A percentile compares a stretch with the other conserved stretches of the same genome.
phyloP scores from a whole-genome alignment of 345 rosid species.

The Brassica rapa region DNA sequence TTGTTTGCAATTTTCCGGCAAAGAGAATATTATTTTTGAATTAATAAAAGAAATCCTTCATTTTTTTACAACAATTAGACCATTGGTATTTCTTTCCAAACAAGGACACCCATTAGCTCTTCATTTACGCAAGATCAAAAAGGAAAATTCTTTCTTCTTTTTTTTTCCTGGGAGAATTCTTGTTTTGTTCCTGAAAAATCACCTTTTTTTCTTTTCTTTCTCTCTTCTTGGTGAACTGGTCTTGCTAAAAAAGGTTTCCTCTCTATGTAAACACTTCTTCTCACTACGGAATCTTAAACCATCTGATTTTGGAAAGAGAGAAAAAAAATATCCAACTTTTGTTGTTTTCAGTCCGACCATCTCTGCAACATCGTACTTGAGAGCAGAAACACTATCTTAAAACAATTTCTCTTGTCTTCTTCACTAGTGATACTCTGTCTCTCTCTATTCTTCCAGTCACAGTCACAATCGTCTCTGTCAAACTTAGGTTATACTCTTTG shows the following conservation, averaged over 20 bases:
- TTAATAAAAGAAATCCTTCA: neutral
- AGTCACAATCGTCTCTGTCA: conserved; percentile 7
- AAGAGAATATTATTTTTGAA: neutral
- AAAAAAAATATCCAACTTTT: neutral
- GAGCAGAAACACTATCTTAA: conserved; percentile 26
- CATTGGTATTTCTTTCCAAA: conserved; percentile 24
- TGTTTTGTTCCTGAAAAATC: neutral
- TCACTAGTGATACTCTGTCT: conserved; percentile 1
- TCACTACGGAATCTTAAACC: conserved; percentile 16
- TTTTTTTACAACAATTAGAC: neutral
- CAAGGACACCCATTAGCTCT: conserved; percentile 5
- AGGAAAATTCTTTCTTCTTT: neutral
- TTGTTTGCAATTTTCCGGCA: conserved; percentile 20
- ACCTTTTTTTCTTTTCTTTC: neutral
- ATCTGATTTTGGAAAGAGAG: conserved; percentile 12
- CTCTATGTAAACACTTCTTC: conserved; percentile 23
- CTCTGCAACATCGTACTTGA: conserved; percentile 41
- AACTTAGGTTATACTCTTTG: conserved; percentile 25
- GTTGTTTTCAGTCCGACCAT: conserved; percentile 32
- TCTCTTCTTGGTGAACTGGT: conserved; percentile 19
- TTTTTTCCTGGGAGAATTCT: neutral
- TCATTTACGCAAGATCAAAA: conserved; percentile 16
- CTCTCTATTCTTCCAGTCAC: conserved; percentile 15
- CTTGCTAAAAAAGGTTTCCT: conserved; percentile 6
- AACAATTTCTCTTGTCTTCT: conserved; percentile 22